Evolutionary conservation across 139 green algal genomes (phyloP), one percentile per base, ranked within the genome.

Genomic region (Desmodesmus armatus): DNA sequence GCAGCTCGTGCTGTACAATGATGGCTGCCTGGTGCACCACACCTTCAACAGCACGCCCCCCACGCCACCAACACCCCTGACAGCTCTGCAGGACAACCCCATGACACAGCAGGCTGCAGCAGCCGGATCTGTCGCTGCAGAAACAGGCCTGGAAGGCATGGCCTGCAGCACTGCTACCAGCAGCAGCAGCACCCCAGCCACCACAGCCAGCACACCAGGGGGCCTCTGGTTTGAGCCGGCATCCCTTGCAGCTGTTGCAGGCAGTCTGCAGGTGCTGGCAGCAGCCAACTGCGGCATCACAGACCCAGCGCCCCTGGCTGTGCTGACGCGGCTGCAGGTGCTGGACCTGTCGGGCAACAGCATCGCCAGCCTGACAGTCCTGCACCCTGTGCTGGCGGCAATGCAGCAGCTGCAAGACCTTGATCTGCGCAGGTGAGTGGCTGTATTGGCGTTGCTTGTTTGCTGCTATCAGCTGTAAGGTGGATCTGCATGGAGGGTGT

Each of bases 291-390:
- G 67, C 58, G 55, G 47, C 77, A 74, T 90, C 29, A 23, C 43
- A 25, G 66, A 80, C 31, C 66, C 47, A 5, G 9, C 1, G 17
- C 55, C 55, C 5, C 82, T 82, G 31, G 37, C 53, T n/a, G 51
- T 67, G 13, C 71, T 82, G n/a, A 15, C 31, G n/a, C 60, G 41
- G 25, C 76, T 88, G 44, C 75, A 70, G 5, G 74, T 40, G 6
- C 63, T 90, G 37, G 81, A 91, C 77, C 49, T 90, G 0, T 69
- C 62, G 4, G 7, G 84, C 43, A 86, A 90, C 31, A 69, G 29
- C 65, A 72, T 91, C 17, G 43, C 33, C n/a, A 4, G 41, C 7
- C 60, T 87, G 13, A 49, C 82, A 23, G 11, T 71, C 37, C 21
- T 90, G 73, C 65, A 85, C 29, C 15, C 55, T 0, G 29, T 84